Conservation (phyloP, 2,329 filamentous ascomycete genomes). For the Aspergillus transmontanensis region DNA sequence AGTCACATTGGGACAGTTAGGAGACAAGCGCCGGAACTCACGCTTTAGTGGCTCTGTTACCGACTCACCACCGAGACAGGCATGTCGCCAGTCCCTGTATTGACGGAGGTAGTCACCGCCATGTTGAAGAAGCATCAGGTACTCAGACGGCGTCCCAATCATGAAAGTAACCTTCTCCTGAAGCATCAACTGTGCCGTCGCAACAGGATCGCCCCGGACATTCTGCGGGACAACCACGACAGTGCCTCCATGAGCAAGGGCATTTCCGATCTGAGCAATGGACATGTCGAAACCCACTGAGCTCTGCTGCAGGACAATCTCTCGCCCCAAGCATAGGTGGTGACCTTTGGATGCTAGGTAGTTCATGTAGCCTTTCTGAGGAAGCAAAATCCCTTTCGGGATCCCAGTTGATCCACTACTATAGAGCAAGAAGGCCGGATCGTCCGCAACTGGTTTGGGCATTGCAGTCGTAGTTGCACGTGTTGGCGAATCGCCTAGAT, state of each 20-base stretch:
- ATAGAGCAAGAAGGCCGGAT: too few relatives aligned
- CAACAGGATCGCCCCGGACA: conserved; percentile 23
- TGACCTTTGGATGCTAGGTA: too few relatives aligned
- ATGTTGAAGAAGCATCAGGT: conserved; percentile 18
- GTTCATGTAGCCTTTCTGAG: too few relatives aligned
- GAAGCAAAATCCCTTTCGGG: too few relatives aligned
- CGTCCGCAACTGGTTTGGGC: too few relatives aligned
- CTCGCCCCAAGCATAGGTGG: too few relatives aligned
- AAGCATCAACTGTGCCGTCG: conserved; percentile 19
- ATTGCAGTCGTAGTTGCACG: too few relatives aligned
- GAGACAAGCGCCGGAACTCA: not conserved
- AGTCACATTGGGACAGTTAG: not conserved
- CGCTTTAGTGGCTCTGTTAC: conserved; percentile 1
- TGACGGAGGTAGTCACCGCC: conserved; percentile 16
- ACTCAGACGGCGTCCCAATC: conserved; percentile 26
- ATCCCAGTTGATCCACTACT: too few relatives aligned
- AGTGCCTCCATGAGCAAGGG: conserved; percentile 21
- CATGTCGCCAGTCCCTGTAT: conserved; percentile 19
- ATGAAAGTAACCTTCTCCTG: conserved; percentile 23
- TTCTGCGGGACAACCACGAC: conserved; percentile 18
- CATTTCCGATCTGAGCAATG: not conserved
- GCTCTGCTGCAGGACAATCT: too few relatives aligned
- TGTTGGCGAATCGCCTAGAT: too few relatives aligned
- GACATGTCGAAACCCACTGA: not conserved
- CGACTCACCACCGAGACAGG: conserved; percentile 23